Evolutionary conservation across 768 basidiomycete species (phyloP).

Genomic region (Calocera cornea): DNA sequence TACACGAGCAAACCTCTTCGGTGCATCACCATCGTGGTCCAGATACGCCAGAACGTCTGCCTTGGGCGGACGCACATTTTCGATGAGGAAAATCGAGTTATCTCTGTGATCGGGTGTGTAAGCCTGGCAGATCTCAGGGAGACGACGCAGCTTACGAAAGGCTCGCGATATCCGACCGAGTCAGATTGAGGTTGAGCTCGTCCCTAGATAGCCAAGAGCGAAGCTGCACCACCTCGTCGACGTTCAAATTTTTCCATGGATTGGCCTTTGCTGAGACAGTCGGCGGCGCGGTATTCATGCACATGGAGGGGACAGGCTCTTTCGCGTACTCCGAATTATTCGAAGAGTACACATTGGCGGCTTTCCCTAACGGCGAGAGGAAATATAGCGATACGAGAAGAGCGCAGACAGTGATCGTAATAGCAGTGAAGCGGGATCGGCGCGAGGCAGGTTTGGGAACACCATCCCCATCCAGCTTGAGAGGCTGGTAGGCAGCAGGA

Average conservation of each 20-base stretch:
- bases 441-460: background rate
- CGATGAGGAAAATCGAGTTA: slow-evolving; percentile 40
- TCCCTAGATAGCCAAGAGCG: slow-evolving; percentile 35
- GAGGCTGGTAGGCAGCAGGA: background rate
- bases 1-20: slow-evolving; percentile 30
- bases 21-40: slow-evolving; percentile 24
- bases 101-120: slow-evolving; percentile 22
- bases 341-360: background rate
- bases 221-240: slow-evolving; percentile 33
- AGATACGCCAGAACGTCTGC: slow-evolving; percentile 35
- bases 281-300: background rate
- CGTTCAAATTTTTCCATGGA: slow-evolving; percentile 39
- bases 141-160: slow-evolving; percentile 15
- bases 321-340: background rate
- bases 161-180: slow-evolving; percentile 22
- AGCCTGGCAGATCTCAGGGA: background rate
- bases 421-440: background rate
- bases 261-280: slow-evolving; percentile 21
- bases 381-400: background rate
- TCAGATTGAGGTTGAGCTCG: slow-evolving; percentile 37
- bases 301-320: background rate
- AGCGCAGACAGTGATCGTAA: background rate
- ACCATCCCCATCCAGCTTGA: background rate
- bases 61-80: slow-evolving; percentile 39
- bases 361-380: background rate